Conservation (phyloP, 2,329 filamentous ascomycete species). For the Alternaria sp. region DNA sequence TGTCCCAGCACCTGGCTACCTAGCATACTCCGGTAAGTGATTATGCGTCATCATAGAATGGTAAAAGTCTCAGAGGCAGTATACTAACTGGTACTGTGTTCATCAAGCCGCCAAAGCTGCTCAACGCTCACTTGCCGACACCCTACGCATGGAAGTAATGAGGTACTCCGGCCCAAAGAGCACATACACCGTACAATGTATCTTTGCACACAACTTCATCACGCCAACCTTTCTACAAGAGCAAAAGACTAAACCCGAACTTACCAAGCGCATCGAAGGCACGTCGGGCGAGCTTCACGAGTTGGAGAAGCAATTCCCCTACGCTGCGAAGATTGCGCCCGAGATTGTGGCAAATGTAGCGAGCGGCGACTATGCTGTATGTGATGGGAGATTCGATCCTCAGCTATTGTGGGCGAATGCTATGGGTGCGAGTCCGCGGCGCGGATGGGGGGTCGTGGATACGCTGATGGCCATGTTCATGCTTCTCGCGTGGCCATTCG, state of each 20-base stretch:
- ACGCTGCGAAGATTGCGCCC: conserved; percentile 24
- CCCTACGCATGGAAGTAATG: conserved; percentile 25
- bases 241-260: conserved; percentile 31
- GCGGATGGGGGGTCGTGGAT: conserved; percentile 4
- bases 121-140: conserved; percentile 32
- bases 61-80: background rate
- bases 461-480: conserved; percentile 5
- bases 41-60: background rate
- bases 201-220: conserved; percentile 33
- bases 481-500: conserved; percentile 4
- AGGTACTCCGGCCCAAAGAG: conserved; percentile 22
- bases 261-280: conserved; percentile 37
- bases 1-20: background rate
- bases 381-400: conserved; percentile 20
- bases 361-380: conserved; percentile 33
- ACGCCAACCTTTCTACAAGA: conserved; percentile 30
- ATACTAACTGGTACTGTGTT: background rate
- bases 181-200: conserved; percentile 32
- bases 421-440: conserved; percentile 25
- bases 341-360: conserved; percentile 25
- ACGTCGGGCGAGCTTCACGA: conserved; percentile 1
- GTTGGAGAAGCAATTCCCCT: conserved; percentile 24
- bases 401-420: conserved; percentile 27
- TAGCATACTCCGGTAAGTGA: background rate
- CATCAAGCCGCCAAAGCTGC: conserved; percentile 12